Percentiles rank a stretch among this genome's conserved stretches.
These are phyloP conservation scores for Amanita molliuscula DNA, from an alignment of 768 basidiomycete species.

Conservation along the genomic window DNA sequence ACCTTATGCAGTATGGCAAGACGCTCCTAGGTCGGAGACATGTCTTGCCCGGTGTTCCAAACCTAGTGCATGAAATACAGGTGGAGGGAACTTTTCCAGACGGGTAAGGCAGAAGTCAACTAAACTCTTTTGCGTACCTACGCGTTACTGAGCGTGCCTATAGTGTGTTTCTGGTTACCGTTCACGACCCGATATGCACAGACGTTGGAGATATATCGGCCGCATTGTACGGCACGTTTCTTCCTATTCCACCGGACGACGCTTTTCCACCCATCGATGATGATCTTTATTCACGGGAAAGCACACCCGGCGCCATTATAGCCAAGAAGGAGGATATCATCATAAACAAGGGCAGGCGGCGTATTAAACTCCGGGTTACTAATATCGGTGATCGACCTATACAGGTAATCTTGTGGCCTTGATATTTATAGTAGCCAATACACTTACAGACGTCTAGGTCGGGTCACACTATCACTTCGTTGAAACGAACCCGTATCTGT, in stretches of 20 bases:
- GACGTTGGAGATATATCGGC: slow-evolving; percentile 65
- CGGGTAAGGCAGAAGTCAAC: slow-evolving; percentile 40
- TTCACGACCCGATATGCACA: slow-evolving; percentile 90
- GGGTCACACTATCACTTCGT: slow-evolving; percentile 94
- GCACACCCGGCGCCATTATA: slow-evolving; percentile 69
- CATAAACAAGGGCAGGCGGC: slow-evolving; percentile 66
- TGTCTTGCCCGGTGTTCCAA: slow-evolving; percentile 74
- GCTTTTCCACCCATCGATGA: slow-evolving; percentile 51
- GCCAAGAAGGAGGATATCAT: slow-evolving; percentile 52
- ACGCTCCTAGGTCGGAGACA: slow-evolving; percentile 79
- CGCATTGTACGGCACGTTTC: slow-evolving; percentile 93
- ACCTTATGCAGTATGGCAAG: slow-evolving; percentile 94
- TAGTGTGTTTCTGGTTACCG: slow-evolving; percentile 92
- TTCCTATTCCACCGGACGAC: slow-evolving; percentile 63
- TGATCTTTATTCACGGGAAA: slow-evolving; percentile 38
- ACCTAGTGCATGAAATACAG: slow-evolving; percentile 77
- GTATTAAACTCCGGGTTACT: slow-evolving; percentile 64
- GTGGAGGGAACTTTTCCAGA: slow-evolving; percentile 90
- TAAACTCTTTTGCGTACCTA: slow-evolving; percentile 1
- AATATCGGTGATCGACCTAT: slow-evolving; percentile 93
- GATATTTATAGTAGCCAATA: slow-evolving; percentile 4
- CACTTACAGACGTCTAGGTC: slow-evolving; percentile 33
- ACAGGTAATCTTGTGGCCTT: slow-evolving; percentile 42
- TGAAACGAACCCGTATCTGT: slow-evolving; percentile 74
- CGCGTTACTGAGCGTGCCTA: neutral